These are phyloP conservation scores for Xylariaceae sp. DNA, from an alignment of 2,329 filamentous ascomycete species.

Conservation along the genomic window DNA sequence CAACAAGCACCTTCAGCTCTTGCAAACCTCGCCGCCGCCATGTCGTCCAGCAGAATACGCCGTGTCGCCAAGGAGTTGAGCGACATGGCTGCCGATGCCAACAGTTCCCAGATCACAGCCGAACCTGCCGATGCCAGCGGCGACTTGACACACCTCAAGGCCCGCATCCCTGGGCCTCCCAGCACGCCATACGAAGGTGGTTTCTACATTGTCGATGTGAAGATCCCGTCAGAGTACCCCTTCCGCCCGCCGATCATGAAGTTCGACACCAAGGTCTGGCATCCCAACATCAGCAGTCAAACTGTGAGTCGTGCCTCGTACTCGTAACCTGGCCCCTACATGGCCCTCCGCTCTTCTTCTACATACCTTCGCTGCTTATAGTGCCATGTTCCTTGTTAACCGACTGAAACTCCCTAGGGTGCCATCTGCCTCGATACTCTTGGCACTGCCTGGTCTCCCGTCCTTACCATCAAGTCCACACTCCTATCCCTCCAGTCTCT, in stretches of 20 bases:
- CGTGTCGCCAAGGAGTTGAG: constrained; percentile 70
- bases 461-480: constrained; percentile 92
- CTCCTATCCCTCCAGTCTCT: constrained; percentile 90
- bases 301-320: constrained; percentile 53
- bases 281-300: constrained; percentile 92
- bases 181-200: constrained; percentile 92
- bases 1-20: neutral
- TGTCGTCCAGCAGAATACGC: constrained; percentile 50
- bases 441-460: constrained; percentile 84
- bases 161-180: constrained; percentile 78
- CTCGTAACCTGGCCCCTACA: neutral
- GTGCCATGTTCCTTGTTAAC: neutral
- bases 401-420: constrained; percentile 51
- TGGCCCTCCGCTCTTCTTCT: no score
- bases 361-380: no score
- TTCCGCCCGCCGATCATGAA: constrained; percentile 89
- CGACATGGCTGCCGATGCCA: constrained; percentile 66
- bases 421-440: constrained; percentile 96
- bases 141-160: constrained; percentile 76
- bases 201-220: constrained; percentile 75
- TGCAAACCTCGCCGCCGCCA: constrained; percentile 25
- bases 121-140: constrained; percentile 54
- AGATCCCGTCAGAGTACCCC: constrained; percentile 82
- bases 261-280: constrained; percentile 92
- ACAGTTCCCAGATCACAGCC: constrained; percentile 68